These are phyloP conservation scores for Xanthoconium purpureum DNA, from an alignment of 768 basidiomycete genomes.

Conservation along the genomic window DNA sequence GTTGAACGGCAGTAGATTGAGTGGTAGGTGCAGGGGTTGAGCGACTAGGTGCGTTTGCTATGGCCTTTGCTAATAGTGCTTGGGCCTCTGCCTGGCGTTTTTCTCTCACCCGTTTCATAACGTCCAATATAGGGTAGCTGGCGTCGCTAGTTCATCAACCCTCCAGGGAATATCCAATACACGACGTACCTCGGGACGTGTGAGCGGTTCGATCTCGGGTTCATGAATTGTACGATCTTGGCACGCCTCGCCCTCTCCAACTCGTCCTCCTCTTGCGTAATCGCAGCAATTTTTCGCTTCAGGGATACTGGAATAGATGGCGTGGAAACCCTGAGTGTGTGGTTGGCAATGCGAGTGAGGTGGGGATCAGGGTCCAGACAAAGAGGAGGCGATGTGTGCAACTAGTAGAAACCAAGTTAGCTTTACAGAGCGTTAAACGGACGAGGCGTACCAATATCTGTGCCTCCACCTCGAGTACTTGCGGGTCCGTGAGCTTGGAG, in stretches of 20 bases:
- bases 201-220: conserved; percentile 50
- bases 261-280: conserved; percentile 76
- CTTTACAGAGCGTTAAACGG: background rate
- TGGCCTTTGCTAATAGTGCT: conserved; percentile 21
- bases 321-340: conserved; percentile 66
- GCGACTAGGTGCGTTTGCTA: conserved; percentile 31
- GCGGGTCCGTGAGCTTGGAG: conserved; percentile 63
- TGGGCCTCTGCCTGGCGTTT: conserved; percentile 26
- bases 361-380: conserved; percentile 80
- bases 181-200: conserved; percentile 46
- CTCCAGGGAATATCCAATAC: background rate
- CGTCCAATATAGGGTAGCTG: conserved; percentile 61
- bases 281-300: conserved; percentile 69
- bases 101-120: conserved; percentile 35
- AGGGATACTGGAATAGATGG: conserved; percentile 70
- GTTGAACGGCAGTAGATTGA: conserved; percentile 34
- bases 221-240: conserved; percentile 81
- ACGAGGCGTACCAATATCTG: conserved; percentile 56
- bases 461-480: conserved; percentile 73
- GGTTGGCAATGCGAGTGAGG: conserved; percentile 72
- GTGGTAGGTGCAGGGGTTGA: conserved; percentile 29
- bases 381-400: conserved; percentile 70
- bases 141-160: conserved; percentile 1
- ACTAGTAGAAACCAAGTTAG: conserved; percentile 38
- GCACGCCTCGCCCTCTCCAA: conserved; percentile 66